Evolutionary conservation across 192 early-diverging fungal species (phyloP).

Genomic region (Geranomyces variabilis): DNA sequence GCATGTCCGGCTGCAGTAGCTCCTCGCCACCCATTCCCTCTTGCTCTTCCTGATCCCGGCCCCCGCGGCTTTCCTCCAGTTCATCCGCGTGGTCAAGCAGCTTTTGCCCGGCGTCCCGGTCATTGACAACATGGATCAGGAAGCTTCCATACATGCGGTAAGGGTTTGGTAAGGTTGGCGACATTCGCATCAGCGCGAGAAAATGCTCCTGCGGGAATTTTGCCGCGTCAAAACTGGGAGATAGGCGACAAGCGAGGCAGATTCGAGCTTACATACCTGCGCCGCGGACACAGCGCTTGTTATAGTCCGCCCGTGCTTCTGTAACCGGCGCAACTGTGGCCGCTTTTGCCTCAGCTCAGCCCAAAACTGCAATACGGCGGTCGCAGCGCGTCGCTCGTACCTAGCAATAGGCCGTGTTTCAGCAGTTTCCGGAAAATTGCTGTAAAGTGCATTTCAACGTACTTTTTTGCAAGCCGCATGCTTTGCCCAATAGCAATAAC

Average conservation of each 20-base stretch:
- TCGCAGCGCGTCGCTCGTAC: constrained; percentile 26
- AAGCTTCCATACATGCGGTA: constrained; percentile 50
- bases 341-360: constrained; percentile 40
- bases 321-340: constrained; percentile 44
- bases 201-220: constrained; percentile 34
- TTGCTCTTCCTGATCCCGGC: constrained; percentile 17
- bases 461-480: constrained; percentile 37
- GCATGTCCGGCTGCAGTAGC: background rate
- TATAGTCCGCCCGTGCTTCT: constrained; percentile 38
- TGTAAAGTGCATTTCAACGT: background rate
- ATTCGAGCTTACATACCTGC: constrained; percentile 1
- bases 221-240: background rate
- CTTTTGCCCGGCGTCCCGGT: constrained; percentile 40
- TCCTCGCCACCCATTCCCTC: background rate
- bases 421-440: background rate
- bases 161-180: constrained; percentile 37
- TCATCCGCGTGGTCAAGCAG: constrained; percentile 51
- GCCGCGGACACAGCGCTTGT: constrained; percentile 42
- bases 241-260: background rate
- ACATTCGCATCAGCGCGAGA: constrained; percentile 39
- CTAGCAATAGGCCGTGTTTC: background rate
- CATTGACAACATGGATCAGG: constrained; percentile 49
- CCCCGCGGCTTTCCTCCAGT: constrained; percentile 35
- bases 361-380: constrained; percentile 52
- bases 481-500: constrained; percentile 56